Base-by-base conservation (phyloP, 768 basidiomycete species). In the Mycena belliarum region DNA sequence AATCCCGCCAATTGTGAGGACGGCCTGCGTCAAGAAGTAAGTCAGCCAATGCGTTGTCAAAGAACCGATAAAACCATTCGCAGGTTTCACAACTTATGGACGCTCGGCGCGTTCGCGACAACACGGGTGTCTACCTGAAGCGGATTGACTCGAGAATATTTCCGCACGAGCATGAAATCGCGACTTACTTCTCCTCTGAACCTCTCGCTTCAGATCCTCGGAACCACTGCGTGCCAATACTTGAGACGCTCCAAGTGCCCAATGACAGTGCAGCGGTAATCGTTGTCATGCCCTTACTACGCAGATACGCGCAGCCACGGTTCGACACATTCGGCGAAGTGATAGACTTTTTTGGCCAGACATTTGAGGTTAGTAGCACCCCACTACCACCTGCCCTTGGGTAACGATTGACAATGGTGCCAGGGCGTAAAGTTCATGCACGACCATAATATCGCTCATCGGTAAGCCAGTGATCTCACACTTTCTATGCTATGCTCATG, bases 161-260 rank as follows among this genome's bases (percentile, higher is more conserved):
- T 70, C 16, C 11, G 66, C 0, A 77, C 80, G 35, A 49, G 68
- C 11, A 18, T 4, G 59, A 69, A 1, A 73, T 79, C 26, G 61
- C 48, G 0, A 43, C n/a, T 45, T 68, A 66, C 65, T 50, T 70
- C 16, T 58, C 64, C 0, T 33, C 63, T 6, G 50, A 49, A 1
- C 18, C 47, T 6, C 41, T 65, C 3, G 55, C 35, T 0, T n/a
- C 57, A 16, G 60, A 71, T 49, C 64, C 68, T 11, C 51, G 54
- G 8, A 80, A 77, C 26, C 73, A 76, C 47, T 76, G 75, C 14
- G 65, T 75, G 3, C 74, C 70, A 0, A 38, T 76, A 7, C 59
- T 64, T 18, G 69, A 69, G 0, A 51, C 60, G 1, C 46, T 72
- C 0, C 29, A 65, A 6, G 28, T 62, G 9, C 68, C 68, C 8